These are phyloP conservation scores for Fraxinus velutina DNA, from an alignment of 305 asterid species.

Conservation along the genomic window DNA sequence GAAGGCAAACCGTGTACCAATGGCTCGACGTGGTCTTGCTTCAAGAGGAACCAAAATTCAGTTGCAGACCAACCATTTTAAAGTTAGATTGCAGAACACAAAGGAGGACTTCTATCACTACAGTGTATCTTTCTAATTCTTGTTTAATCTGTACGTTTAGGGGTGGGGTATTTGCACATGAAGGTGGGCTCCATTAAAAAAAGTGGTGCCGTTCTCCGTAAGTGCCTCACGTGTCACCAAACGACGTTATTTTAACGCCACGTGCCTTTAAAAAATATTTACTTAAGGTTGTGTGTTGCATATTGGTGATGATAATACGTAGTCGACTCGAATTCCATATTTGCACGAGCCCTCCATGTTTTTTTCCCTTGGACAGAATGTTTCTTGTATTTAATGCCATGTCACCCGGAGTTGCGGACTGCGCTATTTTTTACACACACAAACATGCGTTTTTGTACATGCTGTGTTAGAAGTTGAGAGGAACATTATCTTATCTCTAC, in stretches of 20 bases:
- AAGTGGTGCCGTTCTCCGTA: neutral
- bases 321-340: neutral
- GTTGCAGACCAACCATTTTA: constrained; percentile 56
- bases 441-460: neutral
- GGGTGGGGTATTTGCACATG: neutral
- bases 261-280: neutral
- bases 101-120: constrained; percentile 59
- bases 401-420: neutral
- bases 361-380: neutral
- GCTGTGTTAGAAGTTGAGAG: neutral
- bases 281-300: neutral
- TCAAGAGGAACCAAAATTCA: constrained; percentile 34
- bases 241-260: neutral
- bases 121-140: constrained; percentile 37
- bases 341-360: neutral
- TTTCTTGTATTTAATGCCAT: neutral
- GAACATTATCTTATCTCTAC: neutral
- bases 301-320: neutral
- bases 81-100: constrained; percentile 36
- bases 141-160: neutral
- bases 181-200: neutral
- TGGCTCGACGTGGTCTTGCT: constrained; percentile 46
- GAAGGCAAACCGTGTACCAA: constrained; percentile 34
- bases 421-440: neutral
- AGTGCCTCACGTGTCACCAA: neutral